phyloP scores from a whole-genome alignment of 163 green algal species.

The Scenedesmus sp. region DNA sequence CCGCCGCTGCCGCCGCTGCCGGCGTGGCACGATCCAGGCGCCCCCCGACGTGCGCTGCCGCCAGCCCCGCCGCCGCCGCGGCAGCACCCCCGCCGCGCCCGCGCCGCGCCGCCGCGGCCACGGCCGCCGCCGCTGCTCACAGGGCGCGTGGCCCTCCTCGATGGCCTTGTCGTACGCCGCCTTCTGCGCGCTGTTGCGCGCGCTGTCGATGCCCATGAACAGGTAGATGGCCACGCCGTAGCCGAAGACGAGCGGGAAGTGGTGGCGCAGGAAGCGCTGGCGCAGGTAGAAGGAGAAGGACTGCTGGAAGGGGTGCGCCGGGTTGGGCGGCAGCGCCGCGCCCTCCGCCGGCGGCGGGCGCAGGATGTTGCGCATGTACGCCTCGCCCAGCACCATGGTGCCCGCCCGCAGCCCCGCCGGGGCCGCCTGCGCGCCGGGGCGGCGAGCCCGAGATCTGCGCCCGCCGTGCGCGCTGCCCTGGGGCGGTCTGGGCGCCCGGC shows the following conservation, averaged over 20 bases:
- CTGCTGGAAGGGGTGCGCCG: conserved; percentile 66
- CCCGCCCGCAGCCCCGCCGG: too few species aligned
- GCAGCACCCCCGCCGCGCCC: too few species aligned
- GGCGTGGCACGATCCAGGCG: too few species aligned
- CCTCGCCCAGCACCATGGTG: conserved; percentile 58
- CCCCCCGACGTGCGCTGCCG: too few species aligned
- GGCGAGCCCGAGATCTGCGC: too few species aligned
- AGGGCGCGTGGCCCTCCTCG: conserved; percentile 54
- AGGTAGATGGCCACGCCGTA: conserved; percentile 57
- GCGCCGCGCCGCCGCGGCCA: too few species aligned
- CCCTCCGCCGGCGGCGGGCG: conserved; percentile 55
- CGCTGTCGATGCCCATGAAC: conserved; percentile 57
- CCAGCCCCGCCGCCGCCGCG: too few species aligned
- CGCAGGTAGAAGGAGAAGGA: conserved; percentile 56
- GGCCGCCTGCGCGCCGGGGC: too few species aligned
- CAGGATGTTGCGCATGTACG: conserved; percentile 62
- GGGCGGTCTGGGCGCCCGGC: too few species aligned
- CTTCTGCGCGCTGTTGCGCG: conserved; percentile 58
- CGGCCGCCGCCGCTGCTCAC: conserved; percentile 42
- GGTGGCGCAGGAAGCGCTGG: conserved; percentile 48
- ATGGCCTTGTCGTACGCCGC: conserved; percentile 62
- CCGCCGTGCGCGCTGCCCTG: too few species aligned
- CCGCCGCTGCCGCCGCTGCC: too few species aligned
- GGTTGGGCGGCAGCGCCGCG: conserved; percentile 50
- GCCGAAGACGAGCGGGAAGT: conserved; percentile 36